Base-by-base conservation (phyloP, 768 basidiomycete genomes). In the Dioszegia crocea region DNA sequence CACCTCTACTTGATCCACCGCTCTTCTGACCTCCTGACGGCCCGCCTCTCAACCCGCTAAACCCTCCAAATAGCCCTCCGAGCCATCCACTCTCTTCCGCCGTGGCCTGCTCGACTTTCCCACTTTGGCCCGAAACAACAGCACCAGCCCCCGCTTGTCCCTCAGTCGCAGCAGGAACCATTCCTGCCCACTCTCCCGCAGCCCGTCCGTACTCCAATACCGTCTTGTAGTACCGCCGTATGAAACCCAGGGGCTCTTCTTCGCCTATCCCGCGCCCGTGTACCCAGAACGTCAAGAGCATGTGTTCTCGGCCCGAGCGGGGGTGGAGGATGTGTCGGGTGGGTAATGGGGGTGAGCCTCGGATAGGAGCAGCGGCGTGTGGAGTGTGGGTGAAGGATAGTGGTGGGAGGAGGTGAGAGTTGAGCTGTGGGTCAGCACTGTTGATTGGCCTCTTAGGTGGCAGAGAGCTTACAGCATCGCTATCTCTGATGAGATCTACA, bases 301-400 rank as follows among this genome's bases (percentile, higher is more conserved):
- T 57, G 57, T 77, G 76, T 54, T 77, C 76, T 21, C 74, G 65
- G 14, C 65, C 65, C 17, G 74, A 70, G 30, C 54, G 59, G 11
- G 74, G 71, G 40, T 77, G 66, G n/a, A 65, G 60, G 19, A 72
- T 41, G 50, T 67, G 48, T n/a, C 64, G 64, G 26, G 66, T 67
- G 33, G 69, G 64, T 30, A 77, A 53, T 3, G 71, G 72, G 1
- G 72, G 61, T 0, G 72, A 67, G 31, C 71, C 70, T 19, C 76
- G 62, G 0, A 68, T 61, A 0, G 76, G 70, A 0, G 71, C 61
- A 3, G 72, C 63, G 14, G 74, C 51, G 31, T 70, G 66, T 12
- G 75, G 68, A 4, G 72, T 59, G 60, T 75, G 76, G 54, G 76
- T 77, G 68, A 77, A 77, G n/a, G 65, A 64, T 27, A 74, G 64